Evolutionary conservation across 2,329 filamentous ascomycete genomes (phyloP), one percentile per base, ranked within the genome.

Genomic region (Didymella keratinophila): DNA sequence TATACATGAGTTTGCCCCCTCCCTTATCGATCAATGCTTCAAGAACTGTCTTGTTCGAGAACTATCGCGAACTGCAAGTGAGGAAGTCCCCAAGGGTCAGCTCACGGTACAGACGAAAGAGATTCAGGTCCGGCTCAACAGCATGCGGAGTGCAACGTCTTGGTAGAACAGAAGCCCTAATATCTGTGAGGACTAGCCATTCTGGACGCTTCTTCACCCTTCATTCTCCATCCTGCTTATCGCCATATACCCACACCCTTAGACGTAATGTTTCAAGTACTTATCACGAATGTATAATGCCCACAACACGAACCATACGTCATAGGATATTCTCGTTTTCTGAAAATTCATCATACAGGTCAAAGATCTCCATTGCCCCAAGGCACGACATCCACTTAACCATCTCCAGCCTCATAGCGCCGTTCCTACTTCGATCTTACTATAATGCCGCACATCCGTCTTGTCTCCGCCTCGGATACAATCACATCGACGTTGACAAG

Each of bases 31-130:
- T 37, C 70, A 71, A 55, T 75, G 70, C 34, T 56, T 75, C 43
- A 67, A 64, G 56, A 76, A 75, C 52, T 75, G 73, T 37, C 44
- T 75, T 36, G 62, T 63, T 28, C 62, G 73, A 37, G 73, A 76
- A 45, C 52, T 71, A n/a, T 69, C 59, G 36, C 62, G 72, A 7
- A 69, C 63, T 30, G 63, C 64, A 43, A 42, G 32, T 20, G 51
- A 54, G 32, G 51, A 37, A 37, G 20, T n/a, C 9, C 56, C 58
- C 46, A 65, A 64, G 47, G 61, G 50, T 8, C 60, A 62, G 23
- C 48, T 67, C 3, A 54, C 61, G 1, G 58, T 70, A 42, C 56
- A 62, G 21, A 58, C 62, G 27, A 55, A 39, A 28, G 61, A 67
- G 43, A 57, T 69, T 12, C 30, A 50, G n/a, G 16, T 54, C 11